phyloP scores from a whole-genome alignment of 768 basidiomycete species.

The Daedalea quercina region DNA sequence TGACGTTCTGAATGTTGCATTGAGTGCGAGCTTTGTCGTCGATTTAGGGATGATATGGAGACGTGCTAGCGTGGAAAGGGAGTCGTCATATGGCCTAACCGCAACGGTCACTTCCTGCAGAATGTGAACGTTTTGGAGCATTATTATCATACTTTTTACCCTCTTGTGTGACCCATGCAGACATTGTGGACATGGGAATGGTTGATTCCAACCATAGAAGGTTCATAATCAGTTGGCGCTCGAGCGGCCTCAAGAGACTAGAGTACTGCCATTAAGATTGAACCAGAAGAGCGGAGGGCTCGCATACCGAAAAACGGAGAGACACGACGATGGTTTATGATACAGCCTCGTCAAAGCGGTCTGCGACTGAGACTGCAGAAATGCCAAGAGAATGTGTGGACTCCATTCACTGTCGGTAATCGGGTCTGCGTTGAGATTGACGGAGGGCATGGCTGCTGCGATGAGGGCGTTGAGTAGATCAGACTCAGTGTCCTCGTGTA shows the following conservation, averaged over 20 bases:
- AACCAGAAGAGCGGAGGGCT: neutral
- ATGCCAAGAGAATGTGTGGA: slow-evolving; percentile 68
- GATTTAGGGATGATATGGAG: slow-evolving; percentile 66
- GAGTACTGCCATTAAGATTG: neutral
- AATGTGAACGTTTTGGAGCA: neutral
- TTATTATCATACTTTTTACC: slow-evolving; percentile 51
- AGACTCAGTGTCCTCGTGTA: neutral
- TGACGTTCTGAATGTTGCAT: slow-evolving; percentile 68
- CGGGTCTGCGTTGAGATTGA: slow-evolving; percentile 8
- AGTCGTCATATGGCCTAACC: slow-evolving; percentile 63
- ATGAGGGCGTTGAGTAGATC: neutral
- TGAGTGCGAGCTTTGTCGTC: slow-evolving; percentile 58
- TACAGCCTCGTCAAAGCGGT: slow-evolving; percentile 74
- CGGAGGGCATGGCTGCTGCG: slow-evolving; percentile 13
- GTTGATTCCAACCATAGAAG: slow-evolving; percentile 82
- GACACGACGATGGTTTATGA: slow-evolving; percentile 79
- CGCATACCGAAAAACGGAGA: slow-evolving; percentile 80
- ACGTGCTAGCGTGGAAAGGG: slow-evolving; percentile 53
- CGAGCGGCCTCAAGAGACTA: slow-evolving; percentile 71
- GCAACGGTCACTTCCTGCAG: neutral
- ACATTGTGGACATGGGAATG: slow-evolving; percentile 60
- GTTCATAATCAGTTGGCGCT: slow-evolving; percentile 84
- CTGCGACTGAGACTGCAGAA: slow-evolving; percentile 77
- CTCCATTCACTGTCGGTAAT: slow-evolving; percentile 1
- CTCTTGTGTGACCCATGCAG: slow-evolving; percentile 70